Evolutionary conservation across 1,284 basidiomycete genomes (phyloP), one percentile per base, ranked within the genome.

Genomic region (Wallemia hederae): DNA sequence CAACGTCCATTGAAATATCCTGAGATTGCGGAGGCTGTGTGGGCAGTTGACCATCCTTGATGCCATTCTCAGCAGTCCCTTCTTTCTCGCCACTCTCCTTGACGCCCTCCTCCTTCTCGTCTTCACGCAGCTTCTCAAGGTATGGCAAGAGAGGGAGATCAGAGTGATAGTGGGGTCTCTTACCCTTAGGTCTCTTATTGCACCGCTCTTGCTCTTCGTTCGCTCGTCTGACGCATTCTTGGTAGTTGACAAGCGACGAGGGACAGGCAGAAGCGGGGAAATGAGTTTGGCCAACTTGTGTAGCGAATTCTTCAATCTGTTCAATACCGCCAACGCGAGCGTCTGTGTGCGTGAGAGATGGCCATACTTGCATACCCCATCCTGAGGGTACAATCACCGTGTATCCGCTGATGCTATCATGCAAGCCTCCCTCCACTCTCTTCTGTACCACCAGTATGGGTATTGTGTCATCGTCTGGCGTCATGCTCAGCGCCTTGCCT

Each of bases 291-390:
- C 31, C 31, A 7, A 33, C 31, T 33, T 33, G 31, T 19, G 19
- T 19, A 7, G 31, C 7, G 19, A 33, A 33, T 19, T 33, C 9
- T 33, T 33, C 55, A n/a, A 56, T n/a, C 57, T 63, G 63, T 25
- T 62, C 77, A 65, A 89, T 79, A 0, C 89, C 89, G 1, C 76
- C 82, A 7, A 90, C 76, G 1, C 85, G 80, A 0, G 83, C 83
- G 24, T 82, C 81, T 0, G 87, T 86, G 69, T 80, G 80, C 7
- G 77, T 75, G 55, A 96, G 76, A 0, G 88, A 89, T 26, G 76
- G 76, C 63, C 86, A 79, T 70, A 94, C 85, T 0, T 87, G 75
- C 81, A 88, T 89, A 0, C 78, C 76, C 88, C 88, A 96, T 9
- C 85, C 85, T 1, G 78, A 74, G 1, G 90, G 89, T 28, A 91